phyloP scores from a whole-genome alignment of 176 grass and related monocot species.

The Aegilops tauschii region DNA sequence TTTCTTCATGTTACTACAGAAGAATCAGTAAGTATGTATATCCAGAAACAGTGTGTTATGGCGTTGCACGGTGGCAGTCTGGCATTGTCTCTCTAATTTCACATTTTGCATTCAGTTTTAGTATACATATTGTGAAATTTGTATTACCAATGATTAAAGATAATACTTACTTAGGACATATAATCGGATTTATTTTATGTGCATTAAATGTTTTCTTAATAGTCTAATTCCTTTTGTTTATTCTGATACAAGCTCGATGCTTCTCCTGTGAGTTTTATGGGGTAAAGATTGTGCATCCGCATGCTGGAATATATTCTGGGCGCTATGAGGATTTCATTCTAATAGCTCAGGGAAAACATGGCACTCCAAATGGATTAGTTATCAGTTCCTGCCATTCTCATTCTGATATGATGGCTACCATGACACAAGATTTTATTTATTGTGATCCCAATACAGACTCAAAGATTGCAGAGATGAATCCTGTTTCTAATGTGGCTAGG shows the following conservation, averaged over 20 bases:
- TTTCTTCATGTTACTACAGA: no score
- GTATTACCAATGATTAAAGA: no score
- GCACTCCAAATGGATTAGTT: background rate
- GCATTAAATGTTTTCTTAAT: background rate
- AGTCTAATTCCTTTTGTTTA: background rate
- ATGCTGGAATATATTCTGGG: background rate
- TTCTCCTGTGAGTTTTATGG: background rate
- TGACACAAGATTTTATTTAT: background rate
- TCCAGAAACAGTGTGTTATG: no score
- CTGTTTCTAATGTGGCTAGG: background rate
- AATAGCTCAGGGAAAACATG: background rate
- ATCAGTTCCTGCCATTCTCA: background rate
- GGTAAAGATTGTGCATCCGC: slow-evolving; percentile 11
- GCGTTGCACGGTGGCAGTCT: no score
- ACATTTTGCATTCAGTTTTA: no score
- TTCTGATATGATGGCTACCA: background rate
- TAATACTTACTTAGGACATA: no score
- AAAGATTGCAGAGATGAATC: background rate
- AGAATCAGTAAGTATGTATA: no score
- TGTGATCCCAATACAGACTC: background rate
- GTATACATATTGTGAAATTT: no score
- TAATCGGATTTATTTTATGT: no score
- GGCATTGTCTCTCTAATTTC: no score
- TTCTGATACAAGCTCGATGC: background rate
- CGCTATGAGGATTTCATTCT: background rate